phyloP scores from a whole-genome alignment of 1,139 yeast genomes.

The Yamadazyma aaseri region DNA sequence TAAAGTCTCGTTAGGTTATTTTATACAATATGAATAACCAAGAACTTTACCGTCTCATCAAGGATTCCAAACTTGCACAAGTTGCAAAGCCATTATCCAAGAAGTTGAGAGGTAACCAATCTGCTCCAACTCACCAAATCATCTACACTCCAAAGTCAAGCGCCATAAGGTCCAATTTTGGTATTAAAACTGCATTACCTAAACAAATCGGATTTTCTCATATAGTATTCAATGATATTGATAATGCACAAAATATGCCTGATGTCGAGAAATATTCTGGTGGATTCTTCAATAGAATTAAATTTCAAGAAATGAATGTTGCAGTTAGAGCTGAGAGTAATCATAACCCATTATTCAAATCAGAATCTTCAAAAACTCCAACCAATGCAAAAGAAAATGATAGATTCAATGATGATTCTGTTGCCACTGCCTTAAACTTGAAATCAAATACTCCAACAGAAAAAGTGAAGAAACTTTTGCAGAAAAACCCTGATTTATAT shows the following conservation, averaged over 20 bases:
- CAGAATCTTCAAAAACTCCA: slow-evolving; percentile 20
- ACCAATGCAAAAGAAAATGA: slow-evolving; percentile 14
- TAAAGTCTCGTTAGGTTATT: too few relatives aligned
- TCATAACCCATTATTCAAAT: slow-evolving; percentile 36
- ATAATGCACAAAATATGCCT: slow-evolving; percentile 45
- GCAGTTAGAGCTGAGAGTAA: slow-evolving; percentile 33
- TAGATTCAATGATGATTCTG: slow-evolving; percentile 20
- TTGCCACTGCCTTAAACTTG: slow-evolving; percentile 29
- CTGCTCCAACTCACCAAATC: slow-evolving; percentile 45
- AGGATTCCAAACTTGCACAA: slow-evolving; percentile 45
- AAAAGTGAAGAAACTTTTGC: slow-evolving; percentile 29
- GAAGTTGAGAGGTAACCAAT: slow-evolving; percentile 29
- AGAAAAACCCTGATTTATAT: slow-evolving; percentile 34
- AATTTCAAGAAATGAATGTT: slow-evolving; percentile 44
- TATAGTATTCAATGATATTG: slow-evolving; percentile 45
- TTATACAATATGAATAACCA: slow-evolving; percentile 24
- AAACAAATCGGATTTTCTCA: slow-evolving; percentile 42
- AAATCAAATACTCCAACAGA: slow-evolving; percentile 23
- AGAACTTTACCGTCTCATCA: slow-evolving; percentile 40
- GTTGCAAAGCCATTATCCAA: slow-evolving; percentile 44
- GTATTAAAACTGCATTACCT: slow-evolving; percentile 45
- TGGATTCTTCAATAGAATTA: slow-evolving; percentile 35
- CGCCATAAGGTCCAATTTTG: slow-evolving; percentile 44
- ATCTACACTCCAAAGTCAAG: slow-evolving; percentile 44
- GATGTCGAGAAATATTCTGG: slow-evolving; percentile 49